These are phyloP conservation scores for Euphorbia pulcherrima DNA, from an alignment of 345 rosid species.

Conservation along the genomic window DNA sequence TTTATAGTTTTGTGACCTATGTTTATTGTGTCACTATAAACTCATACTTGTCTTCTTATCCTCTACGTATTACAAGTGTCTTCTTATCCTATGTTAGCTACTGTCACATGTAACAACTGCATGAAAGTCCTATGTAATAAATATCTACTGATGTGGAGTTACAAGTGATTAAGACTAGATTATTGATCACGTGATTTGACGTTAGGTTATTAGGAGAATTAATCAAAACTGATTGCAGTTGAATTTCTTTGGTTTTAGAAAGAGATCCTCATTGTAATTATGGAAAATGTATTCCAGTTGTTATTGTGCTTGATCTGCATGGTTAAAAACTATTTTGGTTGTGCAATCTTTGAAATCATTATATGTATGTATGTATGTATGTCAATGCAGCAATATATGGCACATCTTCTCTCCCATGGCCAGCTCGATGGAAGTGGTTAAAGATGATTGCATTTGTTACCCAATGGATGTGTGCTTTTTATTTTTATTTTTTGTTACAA, in stretches of 20 bases:
- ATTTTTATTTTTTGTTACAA: no score
- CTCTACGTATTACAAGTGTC: no score
- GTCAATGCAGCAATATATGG: conserved; percentile 77
- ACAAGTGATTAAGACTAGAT: no score
- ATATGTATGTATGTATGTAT: conserved; percentile 13
- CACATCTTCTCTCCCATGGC: conserved; percentile 84
- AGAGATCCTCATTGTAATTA: not conserved
- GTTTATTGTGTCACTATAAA: no score
- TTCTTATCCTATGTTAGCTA: no score
- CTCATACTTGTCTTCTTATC: no score
- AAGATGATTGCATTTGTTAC: conserved; percentile 10
- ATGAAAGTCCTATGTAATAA: not conserved
- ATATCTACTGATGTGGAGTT: not conserved
- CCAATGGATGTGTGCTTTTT: not conserved
- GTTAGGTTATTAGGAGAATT: no score
- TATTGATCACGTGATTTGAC: not conserved
- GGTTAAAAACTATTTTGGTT: not conserved
- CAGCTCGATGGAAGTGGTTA: conserved; percentile 78
- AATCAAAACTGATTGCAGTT: not conserved
- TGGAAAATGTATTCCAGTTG: not conserved
- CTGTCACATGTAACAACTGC: no score
- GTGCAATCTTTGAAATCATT: not conserved
- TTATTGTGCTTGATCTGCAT: conserved; percentile 2
- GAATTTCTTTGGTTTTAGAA: no score
- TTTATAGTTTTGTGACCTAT: no score